Evolutionary conservation across 352 stramenopile genomes (phyloP).

Genomic region (Globisporangium rhizosaccharum): DNA sequence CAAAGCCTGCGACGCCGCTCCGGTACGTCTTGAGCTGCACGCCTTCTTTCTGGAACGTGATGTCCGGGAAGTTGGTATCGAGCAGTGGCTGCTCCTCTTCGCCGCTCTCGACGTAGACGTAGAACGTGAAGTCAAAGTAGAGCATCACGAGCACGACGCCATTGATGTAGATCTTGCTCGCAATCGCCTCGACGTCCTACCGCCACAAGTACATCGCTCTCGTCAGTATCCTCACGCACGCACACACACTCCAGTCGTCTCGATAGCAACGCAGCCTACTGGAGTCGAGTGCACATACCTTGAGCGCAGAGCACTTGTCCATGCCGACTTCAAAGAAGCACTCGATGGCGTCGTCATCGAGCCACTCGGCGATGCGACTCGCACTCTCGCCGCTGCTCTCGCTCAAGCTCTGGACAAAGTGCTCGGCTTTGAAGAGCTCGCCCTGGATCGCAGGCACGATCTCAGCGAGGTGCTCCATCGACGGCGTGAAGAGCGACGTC

Average conservation of each 20-base stretch:
- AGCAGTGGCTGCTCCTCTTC: slow-evolving; percentile 89
- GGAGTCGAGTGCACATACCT: slow-evolving; percentile 23
- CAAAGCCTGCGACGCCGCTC: slow-evolving; percentile 55
- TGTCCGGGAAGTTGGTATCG: slow-evolving; percentile 92
- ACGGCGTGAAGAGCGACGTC: slow-evolving; percentile 84
- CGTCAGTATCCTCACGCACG: not conserved
- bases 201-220: not conserved
- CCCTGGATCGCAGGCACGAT: slow-evolving; percentile 81
- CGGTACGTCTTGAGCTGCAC: slow-evolving; percentile 84
- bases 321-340: slow-evolving; percentile 93
- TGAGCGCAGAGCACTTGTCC: slow-evolving; percentile 52
- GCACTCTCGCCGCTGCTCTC: slow-evolving; percentile 43
- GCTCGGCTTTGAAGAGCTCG: slow-evolving; percentile 81
- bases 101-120: slow-evolving; percentile 86
- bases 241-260: not conserved
- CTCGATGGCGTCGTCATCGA: slow-evolving; percentile 85
- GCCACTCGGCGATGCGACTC: slow-evolving; percentile 67
- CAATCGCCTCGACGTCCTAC: slow-evolving; percentile 90
- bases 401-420: slow-evolving; percentile 67
- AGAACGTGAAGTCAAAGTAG: slow-evolving; percentile 92
- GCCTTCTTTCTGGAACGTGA: slow-evolving; percentile 85
- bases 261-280: too few relatives aligned
- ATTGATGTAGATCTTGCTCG: slow-evolving; percentile 92
- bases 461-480: slow-evolving; percentile 84
- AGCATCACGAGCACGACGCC: slow-evolving; percentile 90